Evolutionary conservation across 768 basidiomycete species (phyloP).

Genomic region (Serendipita sp.): DNA sequence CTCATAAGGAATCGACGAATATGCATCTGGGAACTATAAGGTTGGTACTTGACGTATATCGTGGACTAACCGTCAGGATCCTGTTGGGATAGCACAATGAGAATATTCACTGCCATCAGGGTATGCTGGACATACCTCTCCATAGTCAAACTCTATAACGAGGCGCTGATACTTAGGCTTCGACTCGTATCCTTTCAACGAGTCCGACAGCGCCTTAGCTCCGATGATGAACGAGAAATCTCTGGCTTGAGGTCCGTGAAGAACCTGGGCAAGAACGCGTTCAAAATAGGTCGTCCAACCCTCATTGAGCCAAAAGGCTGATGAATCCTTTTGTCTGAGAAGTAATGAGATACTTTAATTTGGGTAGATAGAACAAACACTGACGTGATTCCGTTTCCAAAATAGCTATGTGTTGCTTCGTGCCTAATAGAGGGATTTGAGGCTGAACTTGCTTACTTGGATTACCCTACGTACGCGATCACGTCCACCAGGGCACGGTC

Average conservation of each 20-base stretch:
- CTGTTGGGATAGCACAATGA: slow-evolving; percentile 12
- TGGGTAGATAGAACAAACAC: slow-evolving; percentile 12
- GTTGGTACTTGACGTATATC: not conserved
- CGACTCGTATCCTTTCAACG: slow-evolving; percentile 42
- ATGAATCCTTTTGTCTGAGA: slow-evolving; percentile 47
- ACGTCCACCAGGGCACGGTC: slow-evolving; percentile 81
- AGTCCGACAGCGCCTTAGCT: slow-evolving; percentile 51
- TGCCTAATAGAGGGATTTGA: slow-evolving; percentile 25
- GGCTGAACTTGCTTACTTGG: not conserved
- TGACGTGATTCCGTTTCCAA: slow-evolving; percentile 79
- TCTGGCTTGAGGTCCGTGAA: slow-evolving; percentile 61
- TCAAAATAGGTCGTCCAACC: slow-evolving; percentile 91
- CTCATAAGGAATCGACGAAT: slow-evolving; percentile 54
- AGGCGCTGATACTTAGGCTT: slow-evolving; percentile 65
- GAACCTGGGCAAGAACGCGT: slow-evolving; percentile 50
- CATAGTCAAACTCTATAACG: slow-evolving; percentile 54
- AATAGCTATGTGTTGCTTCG: slow-evolving; percentile 78
- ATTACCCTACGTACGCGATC: slow-evolving; percentile 35
- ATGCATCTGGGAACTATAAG: not conserved
- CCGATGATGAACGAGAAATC: slow-evolving; percentile 73
- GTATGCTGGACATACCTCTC: slow-evolving; percentile 29
- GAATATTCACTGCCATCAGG: not conserved
- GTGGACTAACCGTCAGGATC: slow-evolving; percentile 16
- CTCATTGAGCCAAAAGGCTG: slow-evolving; percentile 82
- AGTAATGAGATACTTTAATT: not conserved